A percentile compares a stretch with the other conserved stretches of the same genome.
Conservation (phyloP, 495 filamentous ascomycete species). For the Daldinia decipiens region DNA sequence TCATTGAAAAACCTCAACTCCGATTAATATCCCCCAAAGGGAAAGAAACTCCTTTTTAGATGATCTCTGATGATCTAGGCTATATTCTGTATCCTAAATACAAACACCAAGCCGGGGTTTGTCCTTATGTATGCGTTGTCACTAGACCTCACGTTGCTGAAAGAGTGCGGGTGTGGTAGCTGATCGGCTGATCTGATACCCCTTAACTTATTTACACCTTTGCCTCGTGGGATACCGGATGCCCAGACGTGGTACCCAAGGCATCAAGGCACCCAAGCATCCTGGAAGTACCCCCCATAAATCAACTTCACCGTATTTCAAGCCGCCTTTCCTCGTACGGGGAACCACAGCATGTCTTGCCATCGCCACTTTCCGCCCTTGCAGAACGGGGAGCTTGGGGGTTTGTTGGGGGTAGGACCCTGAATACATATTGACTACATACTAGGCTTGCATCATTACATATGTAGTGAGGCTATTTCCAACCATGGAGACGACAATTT, state of each 20-base stretch:
- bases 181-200: constrained; percentile 40
- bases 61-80: constrained; percentile 8
- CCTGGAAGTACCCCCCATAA: constrained; percentile 23
- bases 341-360: constrained; percentile 19
- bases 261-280: constrained; percentile 2
- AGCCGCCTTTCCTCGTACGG: constrained; percentile 6
- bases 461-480: constrained; percentile 19
- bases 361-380: constrained; percentile 27
- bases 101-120: constrained; percentile 6
- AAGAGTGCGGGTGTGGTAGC: constrained; percentile 14
- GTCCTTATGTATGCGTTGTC: constrained; percentile 26
- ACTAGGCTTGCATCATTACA: constrained; percentile 15
- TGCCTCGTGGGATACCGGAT: constrained; percentile 35
- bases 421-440: constrained; percentile 23
- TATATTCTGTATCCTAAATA: constrained; percentile 10
- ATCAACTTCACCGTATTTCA: constrained; percentile 37
- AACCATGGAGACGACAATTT: background rate
- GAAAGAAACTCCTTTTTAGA: background rate
- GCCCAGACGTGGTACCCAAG: constrained; percentile 11
- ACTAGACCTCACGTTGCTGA: constrained; percentile 26
- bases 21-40: constrained; percentile 6
- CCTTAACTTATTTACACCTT: constrained; percentile 23
- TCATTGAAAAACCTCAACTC: background rate
- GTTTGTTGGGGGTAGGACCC: constrained; percentile 35
- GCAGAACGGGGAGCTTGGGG: constrained; percentile 28